Evolutionary conservation across 495 filamentous ascomycete genomes (phyloP), one percentile per base, ranked within the genome.

Genomic region (Podospora pseudocomata): DNA sequence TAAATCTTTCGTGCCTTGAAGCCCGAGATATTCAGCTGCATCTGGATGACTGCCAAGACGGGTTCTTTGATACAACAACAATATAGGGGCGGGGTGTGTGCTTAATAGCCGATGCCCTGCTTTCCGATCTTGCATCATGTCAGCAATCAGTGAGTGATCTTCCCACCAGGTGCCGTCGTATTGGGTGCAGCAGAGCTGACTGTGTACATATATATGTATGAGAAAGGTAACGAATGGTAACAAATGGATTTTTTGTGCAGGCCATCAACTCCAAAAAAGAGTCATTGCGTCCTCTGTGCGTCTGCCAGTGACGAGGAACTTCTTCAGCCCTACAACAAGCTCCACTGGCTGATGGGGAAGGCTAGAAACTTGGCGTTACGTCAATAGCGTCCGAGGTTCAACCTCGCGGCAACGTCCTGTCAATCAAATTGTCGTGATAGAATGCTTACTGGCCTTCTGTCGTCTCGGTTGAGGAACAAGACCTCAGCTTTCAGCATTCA

Each of bases 311-410:
- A 49, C 13, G 39, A 49, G 39, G 39, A 49, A 49, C 39, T 49
- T 49, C 39, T 49, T 49, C 39, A 49, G 39, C 39, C 39, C 39
- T 49, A 49, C 39, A 49, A 49, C 39, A 49, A 49, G 39, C 39
- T 49, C 39, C 39, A 49, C 9, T 49, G 34, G 34, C 34, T 6
- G 39, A 49, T 49, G 39, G 39, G 9, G 39, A 49, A 49, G 39
- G 15, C 39, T 49, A 49, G 39, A n/a, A 26, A 58, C 55, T 58
- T 58, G 55, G 55, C 55, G 55, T 58, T 58, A 58, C 55, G 55
- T 58, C 23, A 49, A 49, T 58, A 26, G 55, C 55, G 23, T 58
- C 23, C 2, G 23, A 4, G 9, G 20, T n/a, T 15, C 23, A 26
- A 58, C 55, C 23, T 58, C 55, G 23, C 18, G 9, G n/a, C 11